Evolutionary conservation across 2,329 filamentous ascomycete species (phyloP), one percentile per base, ranked within the genome.

Genomic region (Amylocarpus encephaloides): DNA sequence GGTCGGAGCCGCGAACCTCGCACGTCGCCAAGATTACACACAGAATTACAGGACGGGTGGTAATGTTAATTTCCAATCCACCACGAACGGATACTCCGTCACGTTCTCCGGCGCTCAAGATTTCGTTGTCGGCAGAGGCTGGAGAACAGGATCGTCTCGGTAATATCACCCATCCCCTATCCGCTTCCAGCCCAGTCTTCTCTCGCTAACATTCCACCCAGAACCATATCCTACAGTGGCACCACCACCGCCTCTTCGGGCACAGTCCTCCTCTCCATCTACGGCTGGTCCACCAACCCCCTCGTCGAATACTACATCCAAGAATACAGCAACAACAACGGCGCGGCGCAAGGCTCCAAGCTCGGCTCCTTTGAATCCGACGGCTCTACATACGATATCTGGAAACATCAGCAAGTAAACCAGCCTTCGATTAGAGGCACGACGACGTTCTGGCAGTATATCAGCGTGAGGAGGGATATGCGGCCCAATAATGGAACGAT

Each of bases 231-330:
- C 45, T 74, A 70, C 64, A 64, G 54, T 32, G 71, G 68, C 30
- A 64, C 64, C 35, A 73, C 67, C 64, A 59, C 48, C 60, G 67
- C 33, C n/a, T 44, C 29, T 1, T 61, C 57, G 12, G 68, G 69
- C 32, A 71, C 72, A 62, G 61, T 60, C n/a, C 78, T 79, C 61
- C 68, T 82, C n/a, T 67, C 76, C 15, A 64, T 80, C 15, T 80
- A 81, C 60, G 77, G 77, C 43, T 81, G 78, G 76, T 76, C 73
- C 1, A 67, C 62, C 15, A 71, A 70, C 61, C 75, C 75, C 0
- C 65, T 78, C n/a, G 68, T 79, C 60, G 78, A 80, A 57, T 80
- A 79, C 67, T 80, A 80, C 67, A 73, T 81, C 51, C 69, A 80
- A 56, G 78, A 81, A 52, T 75, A 73, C 52, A 70, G 69, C 38